Percentiles rank a stretch among this genome's conserved stretches.
Evolutionary conservation across 176 grass and related monocot species (phyloP).

Genomic region (Ensete glaucum): DNA sequence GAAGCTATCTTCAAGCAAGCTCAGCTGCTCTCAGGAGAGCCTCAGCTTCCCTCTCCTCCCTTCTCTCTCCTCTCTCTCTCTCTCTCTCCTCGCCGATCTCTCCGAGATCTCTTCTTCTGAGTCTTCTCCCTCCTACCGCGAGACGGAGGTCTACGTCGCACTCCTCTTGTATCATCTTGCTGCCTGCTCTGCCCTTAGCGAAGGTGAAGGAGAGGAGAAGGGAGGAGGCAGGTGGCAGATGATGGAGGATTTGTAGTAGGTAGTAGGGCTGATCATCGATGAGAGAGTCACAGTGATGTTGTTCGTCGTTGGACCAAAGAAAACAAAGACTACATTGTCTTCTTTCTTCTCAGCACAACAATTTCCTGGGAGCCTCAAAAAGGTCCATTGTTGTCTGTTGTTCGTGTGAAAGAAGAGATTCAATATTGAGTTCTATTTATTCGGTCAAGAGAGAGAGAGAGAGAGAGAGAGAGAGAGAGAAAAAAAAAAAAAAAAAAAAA

Average conservation of each 20-base stretch:
- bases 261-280: no score
- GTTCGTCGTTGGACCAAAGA: no score
- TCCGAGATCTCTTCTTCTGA: no score
- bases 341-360: no score
- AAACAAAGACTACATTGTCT: not conserved
- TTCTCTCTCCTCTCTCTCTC: not conserved
- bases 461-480: not conserved
- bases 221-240: not conserved
- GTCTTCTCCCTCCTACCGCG: not conserved
- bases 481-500: no score
- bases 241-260: not conserved
- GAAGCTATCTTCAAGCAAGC: conserved; percentile 2
- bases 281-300: no score
- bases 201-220: not conserved
- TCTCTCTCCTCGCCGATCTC: not conserved
- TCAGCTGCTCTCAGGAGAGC: not conserved
- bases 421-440: not conserved
- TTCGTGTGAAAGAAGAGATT: not conserved
- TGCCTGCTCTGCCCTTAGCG: not conserved
- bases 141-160: not conserved
- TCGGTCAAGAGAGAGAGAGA: not conserved
- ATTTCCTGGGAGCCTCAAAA: no score
- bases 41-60: not conserved
- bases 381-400: no score
- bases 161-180: not conserved